These are phyloP conservation scores for Penicillium lividum DNA, from an alignment of 495 filamentous ascomycete genomes.

Conservation along the genomic window DNA sequence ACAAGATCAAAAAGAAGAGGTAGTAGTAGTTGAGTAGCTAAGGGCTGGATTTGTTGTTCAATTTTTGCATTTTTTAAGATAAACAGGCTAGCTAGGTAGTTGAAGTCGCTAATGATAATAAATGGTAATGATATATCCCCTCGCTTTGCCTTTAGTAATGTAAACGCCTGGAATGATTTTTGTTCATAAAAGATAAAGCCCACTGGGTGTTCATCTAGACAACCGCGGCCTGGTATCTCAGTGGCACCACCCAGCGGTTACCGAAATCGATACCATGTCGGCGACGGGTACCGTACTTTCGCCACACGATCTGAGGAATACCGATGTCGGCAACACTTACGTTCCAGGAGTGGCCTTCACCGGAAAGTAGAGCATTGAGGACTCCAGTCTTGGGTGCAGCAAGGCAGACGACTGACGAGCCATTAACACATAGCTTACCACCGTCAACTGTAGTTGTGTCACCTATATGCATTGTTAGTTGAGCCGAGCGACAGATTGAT, in stretches of 20 bases:
- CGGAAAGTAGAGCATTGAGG: slow-evolving; percentile 65
- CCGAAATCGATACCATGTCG: slow-evolving; percentile 84
- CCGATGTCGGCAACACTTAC: slow-evolving; percentile 85
- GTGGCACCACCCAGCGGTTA: slow-evolving; percentile 72
- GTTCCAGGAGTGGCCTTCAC: slow-evolving; percentile 62
- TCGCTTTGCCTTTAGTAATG: background rate
- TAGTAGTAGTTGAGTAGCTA: too few relatives aligned
- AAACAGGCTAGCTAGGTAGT: too few relatives aligned
- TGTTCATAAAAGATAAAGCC: slow-evolving; percentile 5
- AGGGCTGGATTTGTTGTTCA: background rate
- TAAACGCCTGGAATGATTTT: slow-evolving; percentile 10
- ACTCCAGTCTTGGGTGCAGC: slow-evolving; percentile 84
- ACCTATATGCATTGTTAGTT: slow-evolving; percentile 32
- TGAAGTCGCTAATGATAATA: slow-evolving; percentile 13
- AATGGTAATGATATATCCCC: slow-evolving; percentile 4
- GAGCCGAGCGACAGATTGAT: slow-evolving; percentile 25
- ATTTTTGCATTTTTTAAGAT: background rate
- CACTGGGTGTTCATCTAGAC: background rate
- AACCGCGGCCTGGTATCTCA: slow-evolving; percentile 35
- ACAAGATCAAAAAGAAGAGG: too few relatives aligned
- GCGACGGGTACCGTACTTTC: slow-evolving; percentile 76
- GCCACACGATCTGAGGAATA: slow-evolving; percentile 77
- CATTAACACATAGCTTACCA: slow-evolving; percentile 68
- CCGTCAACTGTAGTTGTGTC: slow-evolving; percentile 62
- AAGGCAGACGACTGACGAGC: slow-evolving; percentile 75